phyloP scores from a whole-genome alignment of 768 basidiomycete species.

The Russula abietina region DNA sequence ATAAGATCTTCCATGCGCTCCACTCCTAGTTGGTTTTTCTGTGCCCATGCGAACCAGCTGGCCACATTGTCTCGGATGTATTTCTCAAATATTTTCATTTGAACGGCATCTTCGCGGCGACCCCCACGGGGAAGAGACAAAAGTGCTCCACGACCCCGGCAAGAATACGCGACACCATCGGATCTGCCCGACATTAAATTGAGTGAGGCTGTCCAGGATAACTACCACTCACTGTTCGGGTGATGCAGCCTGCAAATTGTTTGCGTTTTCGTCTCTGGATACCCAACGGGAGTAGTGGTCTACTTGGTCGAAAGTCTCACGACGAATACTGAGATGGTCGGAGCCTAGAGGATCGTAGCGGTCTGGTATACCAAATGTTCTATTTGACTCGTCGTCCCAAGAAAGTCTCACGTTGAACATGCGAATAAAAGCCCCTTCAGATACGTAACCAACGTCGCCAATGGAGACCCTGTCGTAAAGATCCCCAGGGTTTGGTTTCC shows the following conservation, averaged over 20 bases:
- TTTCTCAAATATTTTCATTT: too few relatives aligned
- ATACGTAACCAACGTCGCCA: slow-evolving; percentile 24
- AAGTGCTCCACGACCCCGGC: too few relatives aligned
- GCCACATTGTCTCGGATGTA: too few relatives aligned
- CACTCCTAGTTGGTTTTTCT: too few relatives aligned
- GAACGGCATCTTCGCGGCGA: too few relatives aligned
- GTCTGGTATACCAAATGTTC: neutral
- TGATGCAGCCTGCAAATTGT: neutral
- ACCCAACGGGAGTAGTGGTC: neutral
- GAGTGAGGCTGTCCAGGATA: neutral
- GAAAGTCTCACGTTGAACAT: slow-evolving; percentile 20
- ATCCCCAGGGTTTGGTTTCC: slow-evolving; percentile 20
- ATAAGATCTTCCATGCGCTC: too few relatives aligned
- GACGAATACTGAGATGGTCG: neutral
- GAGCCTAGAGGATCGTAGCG: neutral
- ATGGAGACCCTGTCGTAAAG: slow-evolving; percentile 18
- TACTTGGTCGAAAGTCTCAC: neutral
- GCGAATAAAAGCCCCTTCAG: slow-evolving; percentile 17
- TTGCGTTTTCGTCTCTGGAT: neutral
- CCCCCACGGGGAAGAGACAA: too few relatives aligned
- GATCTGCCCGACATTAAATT: neutral
- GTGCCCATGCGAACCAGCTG: too few relatives aligned
- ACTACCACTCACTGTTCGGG: neutral
- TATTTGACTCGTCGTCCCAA: neutral
- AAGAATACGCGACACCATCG: neutral